These are phyloP conservation scores for Brassica juncea DNA, from an alignment of 345 rosid genomes.

Conservation along the genomic window DNA sequence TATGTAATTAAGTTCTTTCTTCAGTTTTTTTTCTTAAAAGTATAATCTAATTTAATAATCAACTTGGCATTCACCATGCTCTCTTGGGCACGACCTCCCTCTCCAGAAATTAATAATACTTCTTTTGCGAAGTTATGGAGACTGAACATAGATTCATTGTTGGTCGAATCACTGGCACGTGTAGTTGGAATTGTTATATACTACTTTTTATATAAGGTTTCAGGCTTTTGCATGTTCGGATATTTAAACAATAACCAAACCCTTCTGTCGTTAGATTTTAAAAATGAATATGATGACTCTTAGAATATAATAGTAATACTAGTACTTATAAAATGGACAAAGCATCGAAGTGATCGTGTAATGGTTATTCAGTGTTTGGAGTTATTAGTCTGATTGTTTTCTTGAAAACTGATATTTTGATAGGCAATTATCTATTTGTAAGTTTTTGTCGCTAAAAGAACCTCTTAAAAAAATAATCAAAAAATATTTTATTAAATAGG, in stretches of 20 bases:
- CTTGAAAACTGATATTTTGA: not conserved
- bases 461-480: too few species aligned
- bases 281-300: not conserved
- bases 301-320: not conserved
- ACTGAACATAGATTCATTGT: not conserved
- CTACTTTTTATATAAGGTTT: not conserved
- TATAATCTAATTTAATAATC: not conserved
- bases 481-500: too few species aligned
- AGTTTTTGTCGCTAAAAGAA: too few species aligned
- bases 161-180: not conserved
- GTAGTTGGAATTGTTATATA: not conserved
- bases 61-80: not conserved
- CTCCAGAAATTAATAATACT: not conserved
- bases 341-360: constrained; percentile 3
- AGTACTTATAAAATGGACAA: not conserved
- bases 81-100: not conserved
- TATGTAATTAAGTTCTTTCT: not conserved
- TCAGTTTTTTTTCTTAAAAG: not conserved
- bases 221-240: not conserved
- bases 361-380: not conserved
- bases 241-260: not conserved
- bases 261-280: not conserved
- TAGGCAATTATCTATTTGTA: too few species aligned
- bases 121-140: not conserved
- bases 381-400: not conserved